Base-by-base conservation (phyloP, 2,329 filamentous ascomycete species). In the Pseudogymnoascus sp. region DNA sequence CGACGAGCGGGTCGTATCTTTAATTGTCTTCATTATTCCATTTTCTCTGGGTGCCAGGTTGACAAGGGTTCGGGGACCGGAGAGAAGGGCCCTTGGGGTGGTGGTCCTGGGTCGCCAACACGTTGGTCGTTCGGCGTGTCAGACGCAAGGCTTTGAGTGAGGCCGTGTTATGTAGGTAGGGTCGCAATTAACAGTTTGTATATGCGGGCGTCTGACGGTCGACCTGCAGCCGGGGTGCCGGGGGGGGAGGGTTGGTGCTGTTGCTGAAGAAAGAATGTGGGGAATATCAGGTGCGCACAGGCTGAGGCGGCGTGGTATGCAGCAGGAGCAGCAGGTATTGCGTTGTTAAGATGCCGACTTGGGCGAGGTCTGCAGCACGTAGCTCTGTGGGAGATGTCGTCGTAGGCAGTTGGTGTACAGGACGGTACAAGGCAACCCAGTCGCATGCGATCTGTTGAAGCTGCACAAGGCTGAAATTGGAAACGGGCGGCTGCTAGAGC, bases 301-400 rank as follows among this genome's bases (percentile, higher is more conserved):
- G 43, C 43, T 58, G 57, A 58, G 36, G 28, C 33, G 57, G 33
- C 57, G 57, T 58, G 57, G 57, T 36, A 58, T 58, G 57, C 57
- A 28, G 57, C 33, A 58, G 57, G 18, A 58, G n/a, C 33, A 58
- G 57, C 33, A 58, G n/a, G 57, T 58, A 36, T 36, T 39, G 36
- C 8, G 22, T 15, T n/a, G 33, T 58, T 4, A 30, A 50, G 43
- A 50, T 50, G 43, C 43, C 43, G 43, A 50, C 25, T 50, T 50
- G 43, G 25, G 43, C 25, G 43, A 50, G 22, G 43, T 50, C 43
- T 50, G 43, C 43, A 39, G 33, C 33, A 22, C 22, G 57, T 58
- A 36, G 57, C 30, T 39, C 4, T 36, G 9, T 15, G 8, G 57
- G 33, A 36, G 57, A n/a, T 58, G 22, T 22, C 22, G 22, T n/a